Evolutionary conservation across 2,329 filamentous ascomycete species (phyloP).

Genomic region (Colletotrichum orbiculare): DNA sequence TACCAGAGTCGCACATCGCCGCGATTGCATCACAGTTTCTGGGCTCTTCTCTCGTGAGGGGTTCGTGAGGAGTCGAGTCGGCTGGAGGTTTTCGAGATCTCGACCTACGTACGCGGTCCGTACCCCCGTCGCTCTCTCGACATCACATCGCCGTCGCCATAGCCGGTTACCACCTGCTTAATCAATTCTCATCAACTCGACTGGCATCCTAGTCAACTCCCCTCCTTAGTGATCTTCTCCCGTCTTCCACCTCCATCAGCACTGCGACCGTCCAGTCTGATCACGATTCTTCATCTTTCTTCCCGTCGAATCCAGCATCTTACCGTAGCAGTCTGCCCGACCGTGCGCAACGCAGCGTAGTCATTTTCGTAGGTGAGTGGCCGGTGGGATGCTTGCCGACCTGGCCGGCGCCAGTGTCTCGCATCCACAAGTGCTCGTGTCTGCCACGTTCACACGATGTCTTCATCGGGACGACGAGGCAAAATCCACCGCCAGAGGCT

Average conservation of each 20-base stretch:
- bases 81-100: no score
- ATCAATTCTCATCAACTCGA: slow-evolving; percentile 7
- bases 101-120: background rate
- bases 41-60: background rate
- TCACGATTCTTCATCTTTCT: background rate
- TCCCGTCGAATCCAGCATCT: slow-evolving; percentile 7
- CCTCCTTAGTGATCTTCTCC: slow-evolving; percentile 7
- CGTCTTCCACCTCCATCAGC: background rate
- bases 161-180: background rate
- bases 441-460: slow-evolving; percentile 10
- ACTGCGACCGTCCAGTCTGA: background rate
- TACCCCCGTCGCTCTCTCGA: background rate
- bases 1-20: slow-evolving; percentile 27
- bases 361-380: slow-evolving; percentile 18
- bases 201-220: slow-evolving; percentile 3
- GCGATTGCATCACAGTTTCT: slow-evolving; percentile 30
- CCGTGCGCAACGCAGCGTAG: slow-evolving; percentile 1
- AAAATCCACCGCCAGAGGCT: slow-evolving; percentile 11
- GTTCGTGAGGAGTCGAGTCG: no score
- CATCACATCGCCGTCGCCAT: slow-evolving; percentile 1
- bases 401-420: background rate
- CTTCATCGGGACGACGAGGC: slow-evolving; percentile 21
- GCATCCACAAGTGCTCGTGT: slow-evolving; percentile 9
- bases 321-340: slow-evolving; percentile 10
- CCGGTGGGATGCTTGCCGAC: slow-evolving; percentile 9